These are phyloP conservation scores for Neofusicoccum umdonicola DNA, from an alignment of 2,329 filamentous ascomycete species.

Conservation along the genomic window DNA sequence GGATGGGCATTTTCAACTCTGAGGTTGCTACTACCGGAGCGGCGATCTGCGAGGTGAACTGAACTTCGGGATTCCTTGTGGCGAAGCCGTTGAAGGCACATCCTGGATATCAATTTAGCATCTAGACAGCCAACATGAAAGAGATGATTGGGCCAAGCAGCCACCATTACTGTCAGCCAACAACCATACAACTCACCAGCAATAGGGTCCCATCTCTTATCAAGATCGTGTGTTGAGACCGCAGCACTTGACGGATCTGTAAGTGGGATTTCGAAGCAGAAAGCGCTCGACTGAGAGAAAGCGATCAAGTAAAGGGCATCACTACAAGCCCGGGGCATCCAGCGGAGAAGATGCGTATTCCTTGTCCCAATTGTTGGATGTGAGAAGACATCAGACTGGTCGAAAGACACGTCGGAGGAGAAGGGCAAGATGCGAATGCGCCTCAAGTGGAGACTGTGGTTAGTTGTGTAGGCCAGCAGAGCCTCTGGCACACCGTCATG, in stretches of 20 bases:
- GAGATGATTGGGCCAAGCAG: neutral
- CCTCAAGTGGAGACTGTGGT: constrained; percentile 21
- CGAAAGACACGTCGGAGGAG: neutral
- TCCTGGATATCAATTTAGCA: constrained; percentile 24
- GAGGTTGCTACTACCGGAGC: constrained; percentile 33
- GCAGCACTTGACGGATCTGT: constrained; percentile 26
- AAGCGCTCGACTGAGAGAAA: constrained; percentile 30
- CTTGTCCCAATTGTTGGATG: neutral
- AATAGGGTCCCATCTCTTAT: constrained; percentile 43
- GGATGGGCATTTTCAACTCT: constrained; percentile 27
- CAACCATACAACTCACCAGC: constrained; percentile 27
- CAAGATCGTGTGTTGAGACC: constrained; percentile 31
- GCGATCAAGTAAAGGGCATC: constrained; percentile 28
- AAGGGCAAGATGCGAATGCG: neutral
- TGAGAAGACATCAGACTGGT: neutral
- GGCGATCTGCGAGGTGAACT: constrained; percentile 38
- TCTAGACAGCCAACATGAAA: neutral
- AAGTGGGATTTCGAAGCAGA: constrained; percentile 27
- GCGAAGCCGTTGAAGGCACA: constrained; percentile 25
- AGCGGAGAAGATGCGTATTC: constrained; percentile 1
- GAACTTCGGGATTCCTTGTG: constrained; percentile 25
- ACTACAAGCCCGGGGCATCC: neutral
- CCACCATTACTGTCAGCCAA: neutral
- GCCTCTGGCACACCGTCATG: constrained; percentile 24
- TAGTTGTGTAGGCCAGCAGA: constrained; percentile 37